Percentiles rank a stretch among this genome's conserved stretches.
Conservation (phyloP, 2,329 filamentous ascomycete species). For the Colletotrichum liaoningense region DNA sequence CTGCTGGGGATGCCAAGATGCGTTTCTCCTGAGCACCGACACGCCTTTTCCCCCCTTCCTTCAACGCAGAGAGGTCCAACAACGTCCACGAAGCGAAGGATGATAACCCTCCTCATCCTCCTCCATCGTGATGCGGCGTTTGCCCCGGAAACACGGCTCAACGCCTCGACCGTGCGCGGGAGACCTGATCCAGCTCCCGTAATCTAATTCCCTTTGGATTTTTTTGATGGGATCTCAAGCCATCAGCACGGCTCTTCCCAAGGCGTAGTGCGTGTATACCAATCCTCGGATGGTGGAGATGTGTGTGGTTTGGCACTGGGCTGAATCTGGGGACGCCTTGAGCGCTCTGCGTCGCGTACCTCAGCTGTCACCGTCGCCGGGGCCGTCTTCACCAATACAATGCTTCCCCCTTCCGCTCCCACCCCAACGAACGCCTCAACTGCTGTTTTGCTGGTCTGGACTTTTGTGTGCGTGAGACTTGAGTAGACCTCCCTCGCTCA, state of each 20-base stretch:
- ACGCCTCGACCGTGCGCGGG: neutral
- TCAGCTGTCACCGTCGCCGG: neutral
- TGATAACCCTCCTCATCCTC: neutral
- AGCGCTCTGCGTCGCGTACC: neutral
- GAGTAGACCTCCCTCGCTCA: neutral
- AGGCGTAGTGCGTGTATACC: neutral
- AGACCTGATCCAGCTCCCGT: neutral
- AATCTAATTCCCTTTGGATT: neutral
- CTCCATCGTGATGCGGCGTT: neutral
- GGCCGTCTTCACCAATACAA: neutral
- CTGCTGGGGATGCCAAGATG: no score
- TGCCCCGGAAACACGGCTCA: neutral
- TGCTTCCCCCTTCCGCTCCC: neutral
- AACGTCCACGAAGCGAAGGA: no score
- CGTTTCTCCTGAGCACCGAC: neutral
- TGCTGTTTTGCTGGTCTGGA: neutral
- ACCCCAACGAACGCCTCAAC: neutral
- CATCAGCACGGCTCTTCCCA: neutral
- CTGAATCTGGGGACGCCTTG: neutral
- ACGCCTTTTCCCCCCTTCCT: neutral
- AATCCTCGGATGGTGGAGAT: neutral
- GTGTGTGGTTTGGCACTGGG: neutral
- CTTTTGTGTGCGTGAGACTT: neutral
- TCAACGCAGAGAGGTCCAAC: no score
- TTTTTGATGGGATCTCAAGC: neutral